Evolutionary conservation across 2,329 filamentous ascomycete genomes (phyloP), one percentile per base, ranked within the genome.

Genomic region (Stachybotrys chlorohalonatus): DNA sequence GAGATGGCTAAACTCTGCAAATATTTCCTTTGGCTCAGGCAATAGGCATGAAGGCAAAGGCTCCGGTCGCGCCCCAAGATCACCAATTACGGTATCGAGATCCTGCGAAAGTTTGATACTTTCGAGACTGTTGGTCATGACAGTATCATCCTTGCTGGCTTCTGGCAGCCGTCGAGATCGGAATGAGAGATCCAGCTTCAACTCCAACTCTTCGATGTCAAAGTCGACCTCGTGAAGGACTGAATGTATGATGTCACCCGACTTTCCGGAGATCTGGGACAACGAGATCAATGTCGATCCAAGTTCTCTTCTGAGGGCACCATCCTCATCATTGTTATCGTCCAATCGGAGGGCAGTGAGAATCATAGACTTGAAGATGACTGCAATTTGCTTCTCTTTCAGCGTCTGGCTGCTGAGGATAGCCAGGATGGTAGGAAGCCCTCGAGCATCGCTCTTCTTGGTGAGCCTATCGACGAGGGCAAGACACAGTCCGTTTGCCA

Each of bases 181-280:
- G 57, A 92, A 82, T 9, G 84, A 81, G 8, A 86, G 82, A 54
- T 89, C 85, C 17, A 95, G 76, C 60, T 83, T 86, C 71, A 89
- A 79, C 70, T 94, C 89, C 16, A 94, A 72, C 51, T 84, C 80
- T 57, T 90, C 83, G 49, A 94, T 80, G 63, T 94, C 86, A 56
- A 90, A 78, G 11, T 85, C 81, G 7, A 83, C 80, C 47, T 86
- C 81, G 42, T 83, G 75, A 45, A 93, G 79, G 5, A 85, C 80
- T n/a, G 77, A 77, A 57, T 84, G 78, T 55, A 94, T 82, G n/a
- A 85, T 75, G 31, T 80, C 76, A 11, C 84, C 84, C 24, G 82
- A 73, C 46, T 77, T 76, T 32, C 79, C 80, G 8, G 79, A 75
- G 46, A 76, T 73, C 57, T 85, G 83, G 5, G 82, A 85, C 53